A percentile compares a stretch with the other conserved stretches of the same genome.
phyloP scores from a whole-genome alignment of 1,284 basidiomycete species.

The Ustilago xerochloae region DNA sequence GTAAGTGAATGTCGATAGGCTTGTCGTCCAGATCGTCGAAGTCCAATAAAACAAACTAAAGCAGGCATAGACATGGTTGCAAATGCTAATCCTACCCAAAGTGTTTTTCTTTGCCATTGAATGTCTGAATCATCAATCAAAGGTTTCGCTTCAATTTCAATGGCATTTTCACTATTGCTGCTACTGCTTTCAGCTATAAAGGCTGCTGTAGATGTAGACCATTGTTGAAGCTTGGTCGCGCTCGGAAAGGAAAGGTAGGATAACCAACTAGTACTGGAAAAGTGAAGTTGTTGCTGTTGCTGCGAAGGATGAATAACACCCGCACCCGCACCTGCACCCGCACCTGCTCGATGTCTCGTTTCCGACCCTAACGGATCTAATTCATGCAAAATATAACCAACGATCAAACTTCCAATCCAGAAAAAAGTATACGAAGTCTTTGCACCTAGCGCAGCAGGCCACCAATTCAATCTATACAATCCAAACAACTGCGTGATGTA shows the following conservation, averaged over 20 bases:
- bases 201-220: conserved; percentile 4
- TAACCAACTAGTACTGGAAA: too few species aligned
- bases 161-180: too few species aligned
- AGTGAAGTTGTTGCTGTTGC: neutral
- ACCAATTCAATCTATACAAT: conserved; percentile 71
- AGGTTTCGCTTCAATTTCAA: conserved; percentile 13
- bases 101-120: conserved; percentile 74
- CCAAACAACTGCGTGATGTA: conserved; percentile 74
- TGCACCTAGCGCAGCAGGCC: conserved; percentile 71
- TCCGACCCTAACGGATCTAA: conserved; percentile 50
- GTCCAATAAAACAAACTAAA: conserved; percentile 65
- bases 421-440: conserved; percentile 71
- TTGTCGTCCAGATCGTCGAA: conserved; percentile 62
- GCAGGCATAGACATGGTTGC: conserved; percentile 73
- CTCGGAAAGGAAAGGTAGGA: conserved; percentile 21
- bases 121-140: conserved; percentile 61
- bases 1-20: conserved; percentile 68
- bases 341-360: conserved; percentile 24
- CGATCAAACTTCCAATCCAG: conserved; percentile 70
- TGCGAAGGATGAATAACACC: too few species aligned
- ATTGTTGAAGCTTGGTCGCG: conserved; percentile 15
- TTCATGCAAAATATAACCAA: conserved; percentile 71
- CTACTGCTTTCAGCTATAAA: neutral
- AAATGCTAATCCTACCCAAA: conserved; percentile 73
- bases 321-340: too few species aligned